Evolutionary conservation across 352 stramenopile genomes (phyloP).

Genomic region (Phytophthora pluvialis): DNA sequence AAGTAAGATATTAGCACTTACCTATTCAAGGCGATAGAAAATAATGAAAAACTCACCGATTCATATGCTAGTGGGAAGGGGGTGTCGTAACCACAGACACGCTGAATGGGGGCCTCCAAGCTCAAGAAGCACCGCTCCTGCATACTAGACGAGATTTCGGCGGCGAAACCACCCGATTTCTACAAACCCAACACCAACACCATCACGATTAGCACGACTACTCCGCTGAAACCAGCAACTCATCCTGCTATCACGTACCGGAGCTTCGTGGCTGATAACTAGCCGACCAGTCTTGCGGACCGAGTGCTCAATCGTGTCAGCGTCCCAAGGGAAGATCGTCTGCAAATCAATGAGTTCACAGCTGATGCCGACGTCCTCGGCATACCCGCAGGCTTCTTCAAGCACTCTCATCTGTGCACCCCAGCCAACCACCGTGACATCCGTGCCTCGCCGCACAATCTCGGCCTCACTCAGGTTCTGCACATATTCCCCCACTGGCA

Average conservation of each 20-base stretch:
- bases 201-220: slow-evolving; percentile 16
- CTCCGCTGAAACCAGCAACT: slow-evolving; percentile 1
- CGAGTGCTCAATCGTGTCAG: slow-evolving; percentile 93
- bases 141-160: slow-evolving; percentile 95
- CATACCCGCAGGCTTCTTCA: slow-evolving; percentile 85
- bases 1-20: no score
- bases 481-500: slow-evolving; percentile 95
- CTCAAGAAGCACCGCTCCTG: slow-evolving; percentile 95
- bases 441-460: slow-evolving; percentile 91
- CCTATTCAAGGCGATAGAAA: background rate
- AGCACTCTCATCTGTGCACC: slow-evolving; percentile 92
- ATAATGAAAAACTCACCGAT: slow-evolving; percentile 59
- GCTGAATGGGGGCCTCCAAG: slow-evolving; percentile 96
- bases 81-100: slow-evolving; percentile 96
- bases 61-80: slow-evolving; percentile 98
- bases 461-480: slow-evolving; percentile 95
- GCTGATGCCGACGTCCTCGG: slow-evolving; percentile 92
- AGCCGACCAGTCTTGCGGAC: slow-evolving; percentile 98
- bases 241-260: slow-evolving; percentile 58
- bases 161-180: slow-evolving; percentile 94
- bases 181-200: slow-evolving; percentile 26
- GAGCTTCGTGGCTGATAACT: slow-evolving; percentile 97
- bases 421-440: slow-evolving; percentile 97
- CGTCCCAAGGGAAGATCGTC: slow-evolving; percentile 98
- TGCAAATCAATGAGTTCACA: slow-evolving; percentile 98